Conservation (phyloP, 345 rosid species). For the Brassica rapa region DNA sequence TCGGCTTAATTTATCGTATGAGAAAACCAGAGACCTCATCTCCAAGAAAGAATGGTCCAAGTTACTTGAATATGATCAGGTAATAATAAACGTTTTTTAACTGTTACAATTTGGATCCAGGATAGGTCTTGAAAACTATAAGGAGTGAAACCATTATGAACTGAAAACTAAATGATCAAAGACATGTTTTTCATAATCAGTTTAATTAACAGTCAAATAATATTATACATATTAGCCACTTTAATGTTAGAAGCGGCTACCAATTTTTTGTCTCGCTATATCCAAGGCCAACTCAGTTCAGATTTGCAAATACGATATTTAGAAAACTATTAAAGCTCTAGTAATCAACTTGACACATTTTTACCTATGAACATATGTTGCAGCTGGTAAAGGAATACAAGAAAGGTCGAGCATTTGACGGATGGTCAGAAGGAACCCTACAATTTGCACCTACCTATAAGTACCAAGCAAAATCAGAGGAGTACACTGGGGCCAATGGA, state of each 20-base stretch:
- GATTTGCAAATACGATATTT: too few species aligned
- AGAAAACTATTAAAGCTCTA: background rate
- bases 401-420: slow-evolving; percentile 83
- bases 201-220: too few species aligned
- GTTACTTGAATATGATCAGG: slow-evolving; percentile 83
- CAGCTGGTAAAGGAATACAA: slow-evolving; percentile 73
- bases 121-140: background rate
- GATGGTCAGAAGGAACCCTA: slow-evolving; percentile 88
- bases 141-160: background rate
- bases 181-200: background rate
- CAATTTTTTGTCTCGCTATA: too few species aligned
- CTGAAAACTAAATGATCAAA: background rate
- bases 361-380: background rate
- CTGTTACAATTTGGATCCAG: background rate
- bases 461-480: slow-evolving; percentile 77
- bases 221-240: background rate
- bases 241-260: too few species aligned
- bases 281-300: too few species aligned
- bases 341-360: background rate
- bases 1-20: slow-evolving; percentile 78
- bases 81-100: slow-evolving; percentile 18
- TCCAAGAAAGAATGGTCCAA: slow-evolving; percentile 67
- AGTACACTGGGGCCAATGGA: slow-evolving; percentile 68
- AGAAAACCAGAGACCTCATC: slow-evolving; percentile 63
- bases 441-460: slow-evolving; percentile 89